phyloP scores from a whole-genome alignment of 2,329 filamentous ascomycete genomes.

The Aspergillus pseudoterreus region DNA sequence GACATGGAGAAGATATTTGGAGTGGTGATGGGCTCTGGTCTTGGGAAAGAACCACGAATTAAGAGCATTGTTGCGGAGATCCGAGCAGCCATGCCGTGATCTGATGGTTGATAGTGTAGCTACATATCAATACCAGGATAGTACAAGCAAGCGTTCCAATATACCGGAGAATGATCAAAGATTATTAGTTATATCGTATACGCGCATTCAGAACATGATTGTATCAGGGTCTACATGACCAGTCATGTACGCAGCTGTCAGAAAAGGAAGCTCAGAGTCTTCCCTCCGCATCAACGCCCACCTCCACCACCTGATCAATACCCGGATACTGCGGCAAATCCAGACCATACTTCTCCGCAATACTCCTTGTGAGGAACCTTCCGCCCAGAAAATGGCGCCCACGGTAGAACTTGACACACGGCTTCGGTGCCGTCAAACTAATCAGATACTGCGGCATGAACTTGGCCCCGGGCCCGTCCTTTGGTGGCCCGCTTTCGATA shows the following conservation, averaged over 20 bases:
- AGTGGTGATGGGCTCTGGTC: constrained; percentile 45
- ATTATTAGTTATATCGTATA: too few species aligned
- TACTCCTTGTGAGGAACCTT: constrained; percentile 72
- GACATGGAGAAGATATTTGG: constrained; percentile 48
- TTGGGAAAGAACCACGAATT: constrained; percentile 58
- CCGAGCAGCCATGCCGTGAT: constrained; percentile 36
- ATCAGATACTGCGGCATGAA: constrained; percentile 80
- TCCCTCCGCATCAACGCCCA: constrained; percentile 44
- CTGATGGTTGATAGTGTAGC: too few species aligned
- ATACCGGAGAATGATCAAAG: too few species aligned
- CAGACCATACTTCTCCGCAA: constrained; percentile 82
- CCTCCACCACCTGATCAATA: constrained; percentile 83
- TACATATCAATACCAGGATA: too few species aligned
- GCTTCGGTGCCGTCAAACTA: constrained; percentile 90
- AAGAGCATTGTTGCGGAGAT: constrained; percentile 61
- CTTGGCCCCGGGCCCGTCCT: constrained; percentile 68
- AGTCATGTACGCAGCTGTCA: not conserved
- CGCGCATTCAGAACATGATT: too few species aligned
- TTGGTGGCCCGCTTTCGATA: constrained; percentile 79
- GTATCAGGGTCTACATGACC: too few species aligned
- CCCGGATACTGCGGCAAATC: constrained; percentile 80
- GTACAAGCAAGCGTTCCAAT: too few species aligned
- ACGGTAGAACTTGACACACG: constrained; percentile 75
- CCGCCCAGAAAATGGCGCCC: constrained; percentile 92
- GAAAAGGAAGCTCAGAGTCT: constrained; percentile 23